Evolutionary conservation across 164 flowering plant genomes (phyloP).

Genomic region (Berberis thunbergii): DNA sequence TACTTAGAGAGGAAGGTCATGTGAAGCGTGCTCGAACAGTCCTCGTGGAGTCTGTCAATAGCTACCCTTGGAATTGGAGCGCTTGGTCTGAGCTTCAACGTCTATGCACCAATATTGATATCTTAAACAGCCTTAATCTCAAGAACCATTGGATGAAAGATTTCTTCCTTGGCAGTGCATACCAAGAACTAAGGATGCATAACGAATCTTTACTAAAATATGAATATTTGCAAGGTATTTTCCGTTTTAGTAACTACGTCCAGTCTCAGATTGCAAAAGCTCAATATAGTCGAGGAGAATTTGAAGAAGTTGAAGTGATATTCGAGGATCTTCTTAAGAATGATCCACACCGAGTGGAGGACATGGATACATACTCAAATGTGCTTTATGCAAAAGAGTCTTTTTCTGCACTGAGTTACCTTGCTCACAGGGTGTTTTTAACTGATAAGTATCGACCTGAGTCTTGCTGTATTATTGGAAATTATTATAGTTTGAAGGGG

Average conservation of each 20-base stretch:
- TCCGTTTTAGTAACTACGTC: conserved; percentile 70
- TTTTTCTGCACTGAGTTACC: conserved; percentile 75
- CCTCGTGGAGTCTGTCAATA: conserved; percentile 86
- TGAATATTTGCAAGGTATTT: conserved; percentile 60
- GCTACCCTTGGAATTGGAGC: conserved; percentile 98
- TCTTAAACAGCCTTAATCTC: conserved; percentile 60
- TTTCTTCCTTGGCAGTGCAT: conserved; percentile 77
- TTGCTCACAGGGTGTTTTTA: conserved; percentile 79
- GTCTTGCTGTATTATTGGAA: conserved; percentile 97
- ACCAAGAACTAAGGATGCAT: conserved; percentile 90
- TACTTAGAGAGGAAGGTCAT: conserved; percentile 74
- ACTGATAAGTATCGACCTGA: conserved; percentile 96
- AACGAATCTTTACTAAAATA: conserved; percentile 65
- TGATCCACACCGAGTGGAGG: conserved; percentile 86
- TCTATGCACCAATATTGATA: conserved; percentile 63
- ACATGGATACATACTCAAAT: conserved; percentile 96
- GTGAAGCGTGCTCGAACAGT: conserved; percentile 76
- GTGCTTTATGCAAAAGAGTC: conserved; percentile 93
- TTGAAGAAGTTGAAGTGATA: conserved; percentile 82
- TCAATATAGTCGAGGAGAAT: conserved; percentile 79
- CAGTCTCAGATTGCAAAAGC: conserved; percentile 91
- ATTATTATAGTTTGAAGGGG: conserved; percentile 93
- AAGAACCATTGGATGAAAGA: conserved; percentile 98
- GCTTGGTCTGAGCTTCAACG: conserved; percentile 97
- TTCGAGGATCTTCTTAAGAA: conserved; percentile 83